phyloP scores from a whole-genome alignment of 805 yeast genomes.

The Wickerhamiella azyma region DNA sequence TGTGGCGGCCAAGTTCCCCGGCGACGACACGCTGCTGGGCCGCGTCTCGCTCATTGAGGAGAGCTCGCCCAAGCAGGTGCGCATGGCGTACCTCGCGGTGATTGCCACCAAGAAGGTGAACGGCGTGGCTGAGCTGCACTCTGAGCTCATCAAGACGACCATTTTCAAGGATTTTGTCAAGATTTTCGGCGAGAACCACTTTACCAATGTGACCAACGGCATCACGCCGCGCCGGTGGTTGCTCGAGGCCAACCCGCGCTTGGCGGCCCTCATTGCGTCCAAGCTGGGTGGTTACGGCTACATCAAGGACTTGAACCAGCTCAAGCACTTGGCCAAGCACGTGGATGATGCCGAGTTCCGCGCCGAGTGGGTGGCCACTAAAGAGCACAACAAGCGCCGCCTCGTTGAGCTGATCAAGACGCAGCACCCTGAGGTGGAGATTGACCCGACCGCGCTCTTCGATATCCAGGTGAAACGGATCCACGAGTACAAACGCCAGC shows the following conservation, averaged over 20 bases:
- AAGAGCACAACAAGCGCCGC: conserved; percentile 51
- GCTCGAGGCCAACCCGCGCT: conserved; percentile 77
- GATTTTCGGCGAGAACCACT: conserved; percentile 68
- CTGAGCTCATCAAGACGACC: conserved; percentile 78
- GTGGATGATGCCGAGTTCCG: conserved; percentile 59
- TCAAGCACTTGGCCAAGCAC: conserved; percentile 53
- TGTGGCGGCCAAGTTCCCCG: conserved; percentile 67
- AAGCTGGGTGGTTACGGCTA: conserved; percentile 58
- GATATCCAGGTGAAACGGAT: conserved; percentile 91
- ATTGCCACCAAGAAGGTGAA: conserved; percentile 87
- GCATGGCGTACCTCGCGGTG: conserved; percentile 87
- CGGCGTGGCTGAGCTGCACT: conserved; percentile 92
- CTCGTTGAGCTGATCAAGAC: conserved; percentile 54
- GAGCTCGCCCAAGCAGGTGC: conserved; percentile 60
- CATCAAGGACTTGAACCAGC: conserved; percentile 50
- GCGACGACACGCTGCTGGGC: conserved; percentile 46
- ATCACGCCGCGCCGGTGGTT: conserved; percentile 95
- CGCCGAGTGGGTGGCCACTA: conserved; percentile 55
- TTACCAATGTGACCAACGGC: conserved; percentile 88
- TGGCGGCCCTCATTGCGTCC: conserved; percentile 59
- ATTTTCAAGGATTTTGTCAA: conserved; percentile 82
- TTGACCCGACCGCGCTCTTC: conserved; percentile 63
- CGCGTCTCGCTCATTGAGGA: conserved; percentile 82
- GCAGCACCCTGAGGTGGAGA: conserved; percentile 37
- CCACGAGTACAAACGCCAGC: conserved; percentile 93